Base-by-base conservation (phyloP, 129 eudicot genomes). In the Rutidosis leptorrhynchoides region DNA sequence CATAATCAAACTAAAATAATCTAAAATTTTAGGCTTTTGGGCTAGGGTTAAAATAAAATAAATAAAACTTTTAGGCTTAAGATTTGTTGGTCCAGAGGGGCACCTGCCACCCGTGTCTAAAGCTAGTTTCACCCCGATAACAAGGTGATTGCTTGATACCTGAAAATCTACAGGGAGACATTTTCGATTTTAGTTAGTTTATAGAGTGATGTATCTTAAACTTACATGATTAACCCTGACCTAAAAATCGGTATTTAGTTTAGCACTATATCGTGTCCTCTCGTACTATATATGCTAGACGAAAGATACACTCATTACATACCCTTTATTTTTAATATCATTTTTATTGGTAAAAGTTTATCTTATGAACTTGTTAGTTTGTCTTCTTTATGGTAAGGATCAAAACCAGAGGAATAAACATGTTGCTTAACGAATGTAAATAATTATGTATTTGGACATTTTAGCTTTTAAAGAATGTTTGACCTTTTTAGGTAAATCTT, bases 391-490 rank as follows among this genome's bases (percentile, higher is more conserved):
- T n/a, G 54, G 54, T 48, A 48, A 48, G 1, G 22, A 9, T 48
- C 54, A 48, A n/a, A 48, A 15, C 54, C 4, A 48, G 22, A 48
- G 54, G 22, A 15, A 17, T 53, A 53, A 53, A 53, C n/a, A n/a
- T n/a, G n/a, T n/a, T n/a, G n/a, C n/a, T n/a, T n/a, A n/a, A n/a
- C n/a, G n/a, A n/a, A n/a, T n/a, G n/a, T 68, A 53, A 22, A 23
- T 33, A 35, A 56, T 37, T 25, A 56, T 37, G 42, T 25, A 35
- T 69, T 55, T 55, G 62, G 27, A 35, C 53, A 16, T 23, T 69
- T 55, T 57, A 25, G 21, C 21, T 4, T 11, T 57, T 69, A 57
- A 69, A 69, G 65, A 58, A 26, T 58, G 57, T 59, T 59, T 29
- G 60, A 71, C 68, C 26, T 25, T 71, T 46, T 54, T 12, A 27